phyloP scores from a whole-genome alignment of 305 asterid species.

The Fraxinus dipetala region DNA sequence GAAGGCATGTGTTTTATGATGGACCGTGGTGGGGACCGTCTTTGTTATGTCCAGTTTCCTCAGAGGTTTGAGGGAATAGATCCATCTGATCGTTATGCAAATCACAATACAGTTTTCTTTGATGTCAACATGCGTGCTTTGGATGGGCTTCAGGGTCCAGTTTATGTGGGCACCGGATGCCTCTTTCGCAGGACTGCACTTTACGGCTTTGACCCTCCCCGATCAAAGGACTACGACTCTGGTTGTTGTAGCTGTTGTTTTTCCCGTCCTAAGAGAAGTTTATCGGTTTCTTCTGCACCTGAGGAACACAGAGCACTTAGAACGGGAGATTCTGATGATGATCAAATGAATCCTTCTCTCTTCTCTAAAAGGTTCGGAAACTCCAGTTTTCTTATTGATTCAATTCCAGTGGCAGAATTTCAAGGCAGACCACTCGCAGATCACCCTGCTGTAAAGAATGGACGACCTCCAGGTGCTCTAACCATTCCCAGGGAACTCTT shows the following conservation, averaged over 20 bases:
- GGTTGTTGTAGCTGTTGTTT: constrained; percentile 71
- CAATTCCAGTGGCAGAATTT: constrained; percentile 84
- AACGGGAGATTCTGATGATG: constrained; percentile 80
- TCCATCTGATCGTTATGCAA: constrained; percentile 85
- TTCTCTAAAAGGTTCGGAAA: constrained; percentile 88
- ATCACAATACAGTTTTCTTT: constrained; percentile 86
- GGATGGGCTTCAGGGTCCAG: constrained; percentile 87
- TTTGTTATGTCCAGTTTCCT: constrained; percentile 89
- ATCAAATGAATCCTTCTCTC: constrained; percentile 62
- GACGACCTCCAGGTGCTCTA: constrained; percentile 86
- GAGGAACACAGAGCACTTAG: constrained; percentile 77
- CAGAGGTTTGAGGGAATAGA: constrained; percentile 88
- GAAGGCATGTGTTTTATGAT: constrained; percentile 98
- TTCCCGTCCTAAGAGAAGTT: constrained; percentile 41
- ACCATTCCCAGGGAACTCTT: constrained; percentile 82
- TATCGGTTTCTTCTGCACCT: constrained; percentile 45
- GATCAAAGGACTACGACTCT: constrained; percentile 53
- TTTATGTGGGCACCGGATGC: constrained; percentile 90
- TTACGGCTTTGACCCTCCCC: constrained; percentile 87
- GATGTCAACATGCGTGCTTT: constrained; percentile 91
- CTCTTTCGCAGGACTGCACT: constrained; percentile 79
- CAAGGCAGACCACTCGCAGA: constrained; percentile 94
- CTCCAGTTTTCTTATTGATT: constrained; percentile 72
- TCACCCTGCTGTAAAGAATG: constrained; percentile 82
- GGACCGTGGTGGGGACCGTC: constrained; percentile 95